Evolutionary conservation across 2,329 filamentous ascomycete genomes (phyloP).

Genomic region (Aspergillus transmontanensis): DNA sequence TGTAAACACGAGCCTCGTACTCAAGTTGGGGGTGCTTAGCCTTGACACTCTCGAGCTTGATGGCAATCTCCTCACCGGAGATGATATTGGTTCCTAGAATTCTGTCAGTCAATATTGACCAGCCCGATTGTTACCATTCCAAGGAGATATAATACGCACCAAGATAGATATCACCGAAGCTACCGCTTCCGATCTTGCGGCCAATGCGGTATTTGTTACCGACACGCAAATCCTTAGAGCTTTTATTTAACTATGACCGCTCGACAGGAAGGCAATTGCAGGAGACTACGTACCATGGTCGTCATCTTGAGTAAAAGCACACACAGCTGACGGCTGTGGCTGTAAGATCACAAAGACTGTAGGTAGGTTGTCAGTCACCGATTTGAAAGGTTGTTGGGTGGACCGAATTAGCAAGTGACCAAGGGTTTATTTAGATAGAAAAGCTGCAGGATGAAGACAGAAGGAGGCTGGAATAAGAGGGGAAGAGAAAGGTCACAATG

Average conservation of each 20-base stretch:
- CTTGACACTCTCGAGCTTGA: slow-evolving; percentile 99
- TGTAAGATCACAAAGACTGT: slow-evolving; percentile 15
- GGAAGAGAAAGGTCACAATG: slow-evolving; percentile 11
- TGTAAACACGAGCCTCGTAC: slow-evolving; percentile 92
- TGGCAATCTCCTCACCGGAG: slow-evolving; percentile 98
- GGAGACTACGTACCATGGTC: slow-evolving; percentile 37
- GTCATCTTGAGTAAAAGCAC: slow-evolving; percentile 35
- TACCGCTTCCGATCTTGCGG: slow-evolving; percentile 97
- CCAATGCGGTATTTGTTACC: slow-evolving; percentile 99
- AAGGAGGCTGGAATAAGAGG: background rate
- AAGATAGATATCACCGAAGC: slow-evolving; percentile 97
- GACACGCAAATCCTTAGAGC: slow-evolving; percentile 90
- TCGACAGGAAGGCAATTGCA: background rate
- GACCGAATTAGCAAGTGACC: background rate
- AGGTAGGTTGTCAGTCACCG: background rate
- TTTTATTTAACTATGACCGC: slow-evolving; percentile 20
- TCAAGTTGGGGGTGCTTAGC: slow-evolving; percentile 98
- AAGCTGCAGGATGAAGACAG: background rate
- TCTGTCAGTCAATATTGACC: slow-evolving; percentile 15
- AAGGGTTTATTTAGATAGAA: background rate
- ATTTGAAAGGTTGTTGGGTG: background rate
- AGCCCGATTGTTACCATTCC: background rate
- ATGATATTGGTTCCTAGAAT: slow-evolving; percentile 94
- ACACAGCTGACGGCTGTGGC: slow-evolving; percentile 36
- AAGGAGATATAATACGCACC: slow-evolving; percentile 49